A percentile compares a stretch with the other conserved stretches of the same genome.
These are phyloP conservation scores for Debaryomyces nepalensis DNA, from an alignment of 1,139 yeast species.

Conservation along the genomic window DNA sequence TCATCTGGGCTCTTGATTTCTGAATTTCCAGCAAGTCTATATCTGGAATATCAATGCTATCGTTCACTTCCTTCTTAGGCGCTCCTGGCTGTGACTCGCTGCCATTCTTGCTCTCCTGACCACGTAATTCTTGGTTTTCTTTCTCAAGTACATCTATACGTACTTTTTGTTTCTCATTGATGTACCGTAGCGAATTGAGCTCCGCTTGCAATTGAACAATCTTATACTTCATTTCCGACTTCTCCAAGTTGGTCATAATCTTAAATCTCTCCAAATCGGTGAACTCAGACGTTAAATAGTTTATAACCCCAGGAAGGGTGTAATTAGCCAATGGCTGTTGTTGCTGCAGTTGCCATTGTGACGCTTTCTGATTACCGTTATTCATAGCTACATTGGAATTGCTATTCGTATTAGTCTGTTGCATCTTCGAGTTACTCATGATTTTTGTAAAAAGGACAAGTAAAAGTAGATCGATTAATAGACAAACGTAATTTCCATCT, in stretches of 20 bases:
- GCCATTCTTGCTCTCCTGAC: slow-evolving; percentile 7
- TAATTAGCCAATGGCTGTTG: slow-evolving; percentile 39
- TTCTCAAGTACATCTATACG: slow-evolving; percentile 36
- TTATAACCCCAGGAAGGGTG: slow-evolving; percentile 68
- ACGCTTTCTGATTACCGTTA: slow-evolving; percentile 7
- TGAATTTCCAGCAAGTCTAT: slow-evolving; percentile 46
- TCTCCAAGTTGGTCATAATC: slow-evolving; percentile 59
- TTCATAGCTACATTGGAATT: slow-evolving; percentile 3
- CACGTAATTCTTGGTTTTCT: slow-evolving; percentile 22
- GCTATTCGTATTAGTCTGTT: slow-evolving; percentile 5
- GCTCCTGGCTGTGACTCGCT: slow-evolving; percentile 7
- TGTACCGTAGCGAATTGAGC: slow-evolving; percentile 46
- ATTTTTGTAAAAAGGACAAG: background rate
- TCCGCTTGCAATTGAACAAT: slow-evolving; percentile 61
- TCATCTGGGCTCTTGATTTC: slow-evolving; percentile 43
- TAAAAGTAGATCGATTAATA: background rate
- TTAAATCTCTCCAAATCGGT: slow-evolving; percentile 61
- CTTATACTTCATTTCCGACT: slow-evolving; percentile 58
- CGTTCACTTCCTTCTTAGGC: slow-evolving; percentile 6
- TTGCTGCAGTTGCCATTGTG: slow-evolving; percentile 16
- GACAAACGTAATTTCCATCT: background rate
- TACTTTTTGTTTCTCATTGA: slow-evolving; percentile 40
- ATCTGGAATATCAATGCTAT: slow-evolving; percentile 33
- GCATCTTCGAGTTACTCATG: slow-evolving; percentile 5
- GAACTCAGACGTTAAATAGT: slow-evolving; percentile 62